A percentile compares a stretch with the other conserved stretches of the same genome.
phyloP scores from a whole-genome alignment of 1,139 yeast genomes.

The Debaryomyces fabryi region DNA sequence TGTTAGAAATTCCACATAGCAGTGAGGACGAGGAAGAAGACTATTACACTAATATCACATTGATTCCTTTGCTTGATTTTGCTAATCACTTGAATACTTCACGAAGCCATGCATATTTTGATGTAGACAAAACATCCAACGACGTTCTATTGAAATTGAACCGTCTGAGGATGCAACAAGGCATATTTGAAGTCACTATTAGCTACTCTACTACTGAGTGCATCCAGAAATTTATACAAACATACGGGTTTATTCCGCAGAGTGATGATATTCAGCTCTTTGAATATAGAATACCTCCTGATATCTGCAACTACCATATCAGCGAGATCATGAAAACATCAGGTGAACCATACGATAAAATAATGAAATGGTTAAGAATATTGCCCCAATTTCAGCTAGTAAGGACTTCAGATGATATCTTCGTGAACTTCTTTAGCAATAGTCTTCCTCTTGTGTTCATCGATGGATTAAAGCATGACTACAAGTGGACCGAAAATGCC shows the following conservation, averaged over 20 bases:
- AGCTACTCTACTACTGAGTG: conserved; percentile 53
- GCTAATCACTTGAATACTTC: conserved; percentile 53
- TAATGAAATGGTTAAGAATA: conserved; percentile 30
- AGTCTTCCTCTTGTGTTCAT: conserved; percentile 21
- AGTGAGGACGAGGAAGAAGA: conserved; percentile 29
- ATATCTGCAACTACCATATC: neutral
- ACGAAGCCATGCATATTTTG: conserved; percentile 57
- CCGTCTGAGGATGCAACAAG: conserved; percentile 11
- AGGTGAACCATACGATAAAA: conserved; percentile 9
- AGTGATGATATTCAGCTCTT: conserved; percentile 17
- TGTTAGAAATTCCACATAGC: conserved; percentile 61
- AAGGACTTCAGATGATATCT: conserved; percentile 15
- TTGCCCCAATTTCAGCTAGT: conserved; percentile 29
- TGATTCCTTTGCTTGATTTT: conserved; percentile 70
- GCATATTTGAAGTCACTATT: conserved; percentile 39
- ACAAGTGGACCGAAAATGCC: conserved; percentile 18
- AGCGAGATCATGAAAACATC: conserved; percentile 5
- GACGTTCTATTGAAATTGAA: conserved; percentile 44
- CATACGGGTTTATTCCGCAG: conserved; percentile 62
- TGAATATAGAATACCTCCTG: conserved; percentile 14
- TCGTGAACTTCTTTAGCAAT: conserved; percentile 20
- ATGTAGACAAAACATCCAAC: conserved; percentile 50
- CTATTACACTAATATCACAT: conserved; percentile 53
- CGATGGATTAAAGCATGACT: conserved; percentile 17
- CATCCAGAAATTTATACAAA: conserved; percentile 46